Percentiles rank a stretch among this genome's conserved stretches.
Evolutionary conservation across 2,329 filamentous ascomycete genomes (phyloP).

Genomic region (Penicillium italicum): DNA sequence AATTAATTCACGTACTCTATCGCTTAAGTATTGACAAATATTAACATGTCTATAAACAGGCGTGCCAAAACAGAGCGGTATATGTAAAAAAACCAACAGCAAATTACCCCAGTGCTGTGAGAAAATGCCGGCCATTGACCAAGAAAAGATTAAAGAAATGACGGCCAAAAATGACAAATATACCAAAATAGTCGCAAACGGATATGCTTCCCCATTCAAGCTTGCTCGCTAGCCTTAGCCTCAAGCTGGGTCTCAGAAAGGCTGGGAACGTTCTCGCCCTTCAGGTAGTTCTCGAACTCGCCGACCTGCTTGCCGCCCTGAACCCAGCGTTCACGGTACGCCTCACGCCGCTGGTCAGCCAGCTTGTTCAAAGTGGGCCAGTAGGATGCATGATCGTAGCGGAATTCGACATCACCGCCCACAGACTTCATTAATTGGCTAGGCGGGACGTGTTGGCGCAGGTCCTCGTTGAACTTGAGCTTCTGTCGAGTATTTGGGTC

Average conservation of each 20-base stretch:
- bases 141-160: not conserved
- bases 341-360: conserved; percentile 62
- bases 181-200: not conserved
- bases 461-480: conserved; percentile 95
- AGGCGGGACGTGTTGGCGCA: conserved; percentile 73
- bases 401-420: conserved; percentile 78
- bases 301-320: conserved; percentile 76
- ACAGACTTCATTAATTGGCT: conserved; percentile 78
- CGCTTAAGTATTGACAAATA: conserved; percentile 5
- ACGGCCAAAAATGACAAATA: not conserved
- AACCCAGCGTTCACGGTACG: conserved; percentile 68
- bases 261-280: conserved; percentile 56
- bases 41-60: conserved; percentile 9
- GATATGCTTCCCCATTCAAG: not conserved
- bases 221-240: conserved; percentile 9
- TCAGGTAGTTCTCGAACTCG: conserved; percentile 83
- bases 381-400: conserved; percentile 83
- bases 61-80: not conserved
- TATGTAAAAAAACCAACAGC: not conserved
- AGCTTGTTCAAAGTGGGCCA: conserved; percentile 81
- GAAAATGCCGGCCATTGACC: not conserved
- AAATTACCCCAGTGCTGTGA: not conserved
- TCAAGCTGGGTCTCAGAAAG: conserved; percentile 30
- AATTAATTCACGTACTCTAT: conserved; percentile 7
- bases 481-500: conserved; percentile 91